These are phyloP conservation scores for Escallonia herrerae DNA, from an alignment of 129 eudicot species.

Conservation along the genomic window DNA sequence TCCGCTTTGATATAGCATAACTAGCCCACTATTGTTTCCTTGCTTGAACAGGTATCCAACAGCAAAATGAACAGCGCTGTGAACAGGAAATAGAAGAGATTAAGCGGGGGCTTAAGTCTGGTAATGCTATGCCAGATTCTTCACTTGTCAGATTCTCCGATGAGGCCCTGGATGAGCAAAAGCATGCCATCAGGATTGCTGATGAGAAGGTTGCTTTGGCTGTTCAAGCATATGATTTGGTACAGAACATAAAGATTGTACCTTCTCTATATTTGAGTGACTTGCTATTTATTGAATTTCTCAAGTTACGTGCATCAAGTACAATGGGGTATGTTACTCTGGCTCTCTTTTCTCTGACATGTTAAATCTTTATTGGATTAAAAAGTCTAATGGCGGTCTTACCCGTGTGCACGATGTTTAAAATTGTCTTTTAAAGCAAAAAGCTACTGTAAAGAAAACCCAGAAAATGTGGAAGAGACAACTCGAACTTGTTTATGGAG, in stretches of 20 bases:
- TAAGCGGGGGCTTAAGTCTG: slow-evolving; percentile 54
- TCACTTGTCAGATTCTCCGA: slow-evolving; percentile 58
- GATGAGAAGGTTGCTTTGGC: slow-evolving; percentile 90
- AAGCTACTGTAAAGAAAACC: too few species aligned
- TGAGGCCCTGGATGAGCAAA: slow-evolving; percentile 81
- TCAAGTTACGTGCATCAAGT: neutral
- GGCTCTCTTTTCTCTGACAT: neutral
- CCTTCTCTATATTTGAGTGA: slow-evolving; percentile 6
- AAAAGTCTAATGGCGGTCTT: too few species aligned
- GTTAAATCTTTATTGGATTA: too few species aligned
- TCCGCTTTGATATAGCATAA: neutral
- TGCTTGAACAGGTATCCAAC: slow-evolving; percentile 48
- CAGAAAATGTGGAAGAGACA: too few species aligned
- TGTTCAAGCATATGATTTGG: slow-evolving; percentile 85
- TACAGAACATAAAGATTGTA: slow-evolving; percentile 3
- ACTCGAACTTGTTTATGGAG: too few species aligned
- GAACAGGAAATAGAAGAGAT: slow-evolving; percentile 60
- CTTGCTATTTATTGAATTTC: too few species aligned
- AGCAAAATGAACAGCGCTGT: slow-evolving; percentile 67
- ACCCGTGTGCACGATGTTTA: too few species aligned
- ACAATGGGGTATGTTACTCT: neutral
- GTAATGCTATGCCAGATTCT: slow-evolving; percentile 51
- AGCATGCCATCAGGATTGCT: slow-evolving; percentile 77
- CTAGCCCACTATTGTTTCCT: neutral
- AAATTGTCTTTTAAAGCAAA: too few species aligned